Evolutionary conservation across 257 asterid genomes (phyloP).

Genomic region (Nicotiana attenuata): DNA sequence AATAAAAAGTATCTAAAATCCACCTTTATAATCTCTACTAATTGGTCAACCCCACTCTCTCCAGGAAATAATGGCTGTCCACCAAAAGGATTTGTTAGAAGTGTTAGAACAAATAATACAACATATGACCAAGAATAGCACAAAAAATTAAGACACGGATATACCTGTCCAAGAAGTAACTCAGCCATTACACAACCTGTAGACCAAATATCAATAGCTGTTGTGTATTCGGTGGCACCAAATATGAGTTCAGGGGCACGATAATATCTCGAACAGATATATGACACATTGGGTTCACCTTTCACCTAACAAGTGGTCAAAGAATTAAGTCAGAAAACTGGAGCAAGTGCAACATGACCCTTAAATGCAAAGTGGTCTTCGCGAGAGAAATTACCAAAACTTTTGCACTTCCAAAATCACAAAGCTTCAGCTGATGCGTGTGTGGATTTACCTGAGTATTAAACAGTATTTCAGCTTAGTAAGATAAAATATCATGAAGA

Average conservation of each 20-base stretch:
- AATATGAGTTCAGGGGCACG: constrained; percentile 99
- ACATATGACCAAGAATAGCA: constrained; percentile 6
- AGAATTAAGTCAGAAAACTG: constrained; percentile 3
- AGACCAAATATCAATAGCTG: constrained; percentile 97
- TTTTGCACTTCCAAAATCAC: constrained; percentile 99
- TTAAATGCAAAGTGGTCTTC: not conserved
- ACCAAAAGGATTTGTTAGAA: constrained; percentile 23
- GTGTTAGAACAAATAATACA: constrained; percentile 10
- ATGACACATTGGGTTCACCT: constrained; percentile 97
- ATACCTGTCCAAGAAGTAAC: constrained; percentile 91
- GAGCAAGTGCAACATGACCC: not conserved
- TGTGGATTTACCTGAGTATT: constrained; percentile 89
- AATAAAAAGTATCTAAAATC: not conserved
- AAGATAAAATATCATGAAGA: constrained; percentile 7
- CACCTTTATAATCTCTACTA: constrained; percentile 95
- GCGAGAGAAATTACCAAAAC: constrained; percentile 63
- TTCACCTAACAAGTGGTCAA: constrained; percentile 57
- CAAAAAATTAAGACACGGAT: constrained; percentile 6
- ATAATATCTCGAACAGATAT: constrained; percentile 93
- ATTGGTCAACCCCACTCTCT: constrained; percentile 98
- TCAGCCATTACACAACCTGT: constrained; percentile 99
- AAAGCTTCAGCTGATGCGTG: constrained; percentile 87
- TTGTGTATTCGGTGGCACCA: constrained; percentile 97
- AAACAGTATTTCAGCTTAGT: constrained; percentile 24
- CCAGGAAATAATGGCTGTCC: constrained; percentile 95